Evolutionary conservation across 1,139 yeast genomes (phyloP).

Genomic region (Hanseniaspora uvarum): DNA sequence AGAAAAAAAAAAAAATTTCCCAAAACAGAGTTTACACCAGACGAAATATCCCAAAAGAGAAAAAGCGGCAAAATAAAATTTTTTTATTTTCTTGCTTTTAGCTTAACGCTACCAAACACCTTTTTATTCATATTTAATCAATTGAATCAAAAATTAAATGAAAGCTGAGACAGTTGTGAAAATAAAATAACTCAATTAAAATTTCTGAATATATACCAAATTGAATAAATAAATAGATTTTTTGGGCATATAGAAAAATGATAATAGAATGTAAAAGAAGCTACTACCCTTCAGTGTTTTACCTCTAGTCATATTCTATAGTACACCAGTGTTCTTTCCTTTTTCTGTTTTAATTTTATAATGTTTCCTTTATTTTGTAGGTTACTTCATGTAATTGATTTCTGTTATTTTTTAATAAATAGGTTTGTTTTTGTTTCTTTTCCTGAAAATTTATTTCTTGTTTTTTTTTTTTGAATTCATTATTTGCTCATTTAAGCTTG

Average conservation of each 20-base stretch:
- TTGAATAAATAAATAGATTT: background rate
- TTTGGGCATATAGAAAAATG: background rate
- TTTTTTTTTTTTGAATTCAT: background rate
- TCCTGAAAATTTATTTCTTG: background rate
- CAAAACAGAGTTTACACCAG: background rate
- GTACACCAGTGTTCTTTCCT: background rate
- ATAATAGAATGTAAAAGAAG: background rate
- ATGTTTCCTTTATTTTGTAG: background rate
- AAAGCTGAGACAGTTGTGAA: background rate
- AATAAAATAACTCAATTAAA: background rate
- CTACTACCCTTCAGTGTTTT: conserved; percentile 11
- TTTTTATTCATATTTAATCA: conserved; percentile 2
- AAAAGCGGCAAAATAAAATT: conserved; percentile 19
- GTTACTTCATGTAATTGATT: background rate
- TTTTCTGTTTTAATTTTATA: background rate
- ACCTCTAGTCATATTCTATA: background rate
- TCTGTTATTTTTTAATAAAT: background rate
- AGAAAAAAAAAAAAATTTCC: background rate
- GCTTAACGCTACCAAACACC: background rate
- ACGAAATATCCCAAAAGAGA: background rate
- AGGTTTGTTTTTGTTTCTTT: background rate
- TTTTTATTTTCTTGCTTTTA: too few relatives aligned
- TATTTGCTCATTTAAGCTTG: conserved; percentile 26
- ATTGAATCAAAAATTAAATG: background rate
- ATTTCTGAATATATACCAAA: background rate